Percentiles rank a stretch among this genome's conserved stretches.
Evolutionary conservation across 2,329 filamentous ascomycete genomes (phyloP).

Genomic region (Aspergillus thermomutatus): DNA sequence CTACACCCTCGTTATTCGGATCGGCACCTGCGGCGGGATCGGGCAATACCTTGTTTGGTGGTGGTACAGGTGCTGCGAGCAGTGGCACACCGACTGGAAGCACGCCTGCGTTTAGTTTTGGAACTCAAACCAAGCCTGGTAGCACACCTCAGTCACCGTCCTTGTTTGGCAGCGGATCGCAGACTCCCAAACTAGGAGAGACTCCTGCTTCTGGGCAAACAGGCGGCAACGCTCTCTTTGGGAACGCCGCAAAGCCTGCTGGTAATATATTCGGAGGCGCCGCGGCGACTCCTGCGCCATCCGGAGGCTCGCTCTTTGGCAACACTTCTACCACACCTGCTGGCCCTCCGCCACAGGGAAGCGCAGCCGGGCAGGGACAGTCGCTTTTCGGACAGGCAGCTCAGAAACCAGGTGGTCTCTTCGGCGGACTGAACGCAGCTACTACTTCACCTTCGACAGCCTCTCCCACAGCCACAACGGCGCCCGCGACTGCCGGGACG

Average conservation of each 20-base stretch:
- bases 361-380: conserved; percentile 27
- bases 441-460: conserved; percentile 19
- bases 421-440: conserved; percentile 26
- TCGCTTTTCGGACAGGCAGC: conserved; percentile 24
- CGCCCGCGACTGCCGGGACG: conserved; percentile 22
- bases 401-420: conserved; percentile 26
- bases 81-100: conserved; percentile 18
- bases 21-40: conserved; percentile 21
- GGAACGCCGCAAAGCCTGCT: conserved; percentile 24
- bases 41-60: conserved; percentile 26
- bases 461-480: conserved; percentile 12
- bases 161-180: conserved; percentile 27
- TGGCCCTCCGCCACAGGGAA: conserved; percentile 43
- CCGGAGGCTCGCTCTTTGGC: conserved; percentile 34
- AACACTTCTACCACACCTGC: conserved; percentile 50
- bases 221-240: conserved; percentile 32
- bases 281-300: conserved; percentile 39
- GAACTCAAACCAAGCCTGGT: conserved; percentile 23
- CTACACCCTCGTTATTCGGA: conserved; percentile 36
- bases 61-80: conserved; percentile 17
- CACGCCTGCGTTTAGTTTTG: conserved; percentile 34
- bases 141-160: conserved; percentile 22
- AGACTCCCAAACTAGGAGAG: conserved; percentile 38
- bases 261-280: conserved; percentile 31
- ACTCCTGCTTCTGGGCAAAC: conserved; percentile 29